Evolutionary conservation across 176 grass and related monocot genomes (phyloP), one percentile per base, ranked within the genome.

Genomic region (Juncus effusus): DNA sequence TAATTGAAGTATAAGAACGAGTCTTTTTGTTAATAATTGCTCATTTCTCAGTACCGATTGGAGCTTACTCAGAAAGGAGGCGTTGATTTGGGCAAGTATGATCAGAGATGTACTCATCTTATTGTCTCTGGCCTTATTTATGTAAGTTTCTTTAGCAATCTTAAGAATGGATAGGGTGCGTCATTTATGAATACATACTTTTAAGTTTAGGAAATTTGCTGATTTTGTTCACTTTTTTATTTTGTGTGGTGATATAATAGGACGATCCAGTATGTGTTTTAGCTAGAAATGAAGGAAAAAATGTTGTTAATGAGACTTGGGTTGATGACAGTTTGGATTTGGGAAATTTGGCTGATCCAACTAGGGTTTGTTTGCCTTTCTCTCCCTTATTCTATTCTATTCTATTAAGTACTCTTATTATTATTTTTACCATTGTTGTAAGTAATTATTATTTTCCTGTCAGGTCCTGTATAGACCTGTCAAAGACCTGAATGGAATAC

Each of bases 391-490:
- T 28, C 19, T 28, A 47, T 47, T 5, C 9, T 47, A 3, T 59
- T 41, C 15, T 0, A 35, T 5, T 36, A 53, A 62, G 38, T 64
- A 40, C 16, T 39, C 8, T 13, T 64, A 12, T 42, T 2, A 37
- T 74, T 5, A 16, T 55, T 11, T 19, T 58, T 78, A 71, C 1
- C 36, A 16, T 16, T 64, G 56, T 68, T 53, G 38, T 79, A 16
- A 58, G 52, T 10, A 63, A 3, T 9, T 37, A 5, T 15, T 72
- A 19, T 54, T 69, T 40, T 42, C 6, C 10, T 72, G 71, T 44
- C 77, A 96, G 93, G 78, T 79, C 74, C 62, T 91, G 11, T 91
- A 96, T 75, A 77, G 67, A 64, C 93, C 88, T 1, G 57, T 83
- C 40, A 91, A 70, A 63, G 75, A 91, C 81, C 45, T 75, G 16